These are phyloP conservation scores for Stentor roeselii DNA, from an alignment of 73 alveolate genomes.

Conservation along the genomic window DNA sequence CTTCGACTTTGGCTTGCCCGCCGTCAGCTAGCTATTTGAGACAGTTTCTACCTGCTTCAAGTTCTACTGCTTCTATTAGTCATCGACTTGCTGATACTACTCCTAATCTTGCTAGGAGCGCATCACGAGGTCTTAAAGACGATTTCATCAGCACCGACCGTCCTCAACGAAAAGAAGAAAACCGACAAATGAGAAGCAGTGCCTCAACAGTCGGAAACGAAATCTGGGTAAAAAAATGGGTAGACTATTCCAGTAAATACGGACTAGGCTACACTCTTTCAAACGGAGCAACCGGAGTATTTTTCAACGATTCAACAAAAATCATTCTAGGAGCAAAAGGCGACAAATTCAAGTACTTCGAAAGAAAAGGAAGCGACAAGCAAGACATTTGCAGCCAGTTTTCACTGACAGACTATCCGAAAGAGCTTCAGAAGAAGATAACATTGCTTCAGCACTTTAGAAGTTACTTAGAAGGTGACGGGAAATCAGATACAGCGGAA, in stretches of 20 bases:
- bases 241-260: constrained; percentile 54
- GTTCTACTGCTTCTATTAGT: background rate
- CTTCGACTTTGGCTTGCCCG: constrained; percentile 89
- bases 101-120: background rate
- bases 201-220: constrained; percentile 12
- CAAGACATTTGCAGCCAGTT: constrained; percentile 55
- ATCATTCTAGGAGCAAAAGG: constrained; percentile 33
- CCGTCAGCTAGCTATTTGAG: constrained; percentile 67
- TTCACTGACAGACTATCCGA: constrained; percentile 70
- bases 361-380: constrained; percentile 56
- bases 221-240: constrained; percentile 46
- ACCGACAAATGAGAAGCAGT: background rate
- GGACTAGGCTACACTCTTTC: constrained; percentile 52
- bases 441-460: constrained; percentile 90
- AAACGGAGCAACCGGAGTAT: constrained; percentile 54
- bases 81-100: constrained; percentile 12
- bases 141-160: constrained; percentile 6
- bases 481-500: background rate
- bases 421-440: constrained; percentile 85
- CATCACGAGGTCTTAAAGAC: background rate
- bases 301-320: constrained; percentile 54
- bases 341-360: constrained; percentile 42
- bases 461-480: constrained; percentile 45
- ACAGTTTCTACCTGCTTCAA: constrained; percentile 32
- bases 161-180: background rate